Base-by-base conservation (phyloP, 2,329 filamentous ascomycete genomes). In the Curvularia lunata region DNA sequence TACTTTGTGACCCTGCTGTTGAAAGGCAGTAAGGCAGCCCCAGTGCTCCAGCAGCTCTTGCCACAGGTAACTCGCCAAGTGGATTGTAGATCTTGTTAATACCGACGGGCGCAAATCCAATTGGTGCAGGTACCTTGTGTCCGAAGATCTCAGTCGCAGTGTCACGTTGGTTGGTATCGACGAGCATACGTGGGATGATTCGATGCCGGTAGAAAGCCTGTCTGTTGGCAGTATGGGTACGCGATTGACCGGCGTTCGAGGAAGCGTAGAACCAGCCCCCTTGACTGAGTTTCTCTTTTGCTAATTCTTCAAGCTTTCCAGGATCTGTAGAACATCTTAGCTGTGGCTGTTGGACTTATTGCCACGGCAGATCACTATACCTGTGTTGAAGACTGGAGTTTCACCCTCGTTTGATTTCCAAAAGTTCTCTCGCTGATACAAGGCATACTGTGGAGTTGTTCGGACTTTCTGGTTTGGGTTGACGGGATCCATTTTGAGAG, bases 51-150 rank as follows among this genome's bases (percentile, higher is more conserved):
- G 86, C 86, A 0, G 86, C 84, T 55, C 81, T 82, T 9, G 86
- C 85, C 1, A 88, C 85, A 0, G 84, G 81, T 0, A 86, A 69
- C 67, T 89, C 87, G 38, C 83, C 86, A 0, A 75, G 69, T 0
- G 81, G 79, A 64, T 88, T 81, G 75, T 88, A 88, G 64, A 88
- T 89, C 60, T 84, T 83, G 76, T 89, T 88, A 64, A 89, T 88
- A 4, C 86, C 86, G 27, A 88, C 83, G 0, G 86, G 86, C 0
- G 86, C 84, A 66, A 89, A 86, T n/a, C 85, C 85, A 49, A 89
- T 84, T 0, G 86, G 86, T 0, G 85, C 85, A 2, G 81, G 78
- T 13, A 86, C 82, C 48, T 80, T 79, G 70, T 88, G 84, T 13
- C 86, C 84, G 71, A 88, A 89, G 59, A 89, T 85, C 4, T 75